Base-by-base conservation (phyloP, 768 basidiomycete genomes). In the Pulveroboletus sp. region DNA sequence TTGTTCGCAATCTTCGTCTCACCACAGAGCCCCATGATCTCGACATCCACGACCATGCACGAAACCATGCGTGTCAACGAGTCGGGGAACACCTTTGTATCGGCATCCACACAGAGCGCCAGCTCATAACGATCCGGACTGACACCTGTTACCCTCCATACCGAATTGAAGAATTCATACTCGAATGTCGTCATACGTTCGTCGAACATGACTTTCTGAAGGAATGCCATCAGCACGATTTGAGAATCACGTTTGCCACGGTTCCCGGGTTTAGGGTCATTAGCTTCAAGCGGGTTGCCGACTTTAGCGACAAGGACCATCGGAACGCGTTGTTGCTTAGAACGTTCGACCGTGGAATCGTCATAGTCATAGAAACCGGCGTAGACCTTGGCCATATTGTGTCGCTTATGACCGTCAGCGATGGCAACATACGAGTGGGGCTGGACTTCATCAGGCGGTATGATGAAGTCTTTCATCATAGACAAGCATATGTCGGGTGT, bases 151-250 rank as follows among this genome's bases (percentile, higher is more conserved):
- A 83, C 87, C 47, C 95, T 75, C 96, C 96, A 99, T 17, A 98
- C 76, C 46, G 92, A 85, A 71, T 99, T 99, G 83, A 99, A 99
- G 70, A 98, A 97, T 71, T 98, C 96, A 68, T 98, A 98, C 73
- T 98, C 96, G 67, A 99, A 94, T 47, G 91, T 95, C 54, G 95
- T 96, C 95, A 99, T 98, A 46, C 96, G 83, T 74, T 99, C 96
- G 70, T 99, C 96, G 60, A 98, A 98, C 94, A 99, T 96, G 60
- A 98, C 93, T 69, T 96, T 98, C 70, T 99, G 96, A 66, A 98
- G 75, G 78, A 98, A 98, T 17, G 80, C 79, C 96, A 99, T 99
- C 53, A 98, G 75, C 44, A 99, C 87, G 60, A 99, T 94, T 70
- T 99, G 96, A 65, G 85, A 89, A 73, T 99, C 96, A 55, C 96